These are phyloP conservation scores for Fonsecaea pedrosoi DNA, from an alignment of 2,329 filamentous ascomycete species.

Conservation along the genomic window DNA sequence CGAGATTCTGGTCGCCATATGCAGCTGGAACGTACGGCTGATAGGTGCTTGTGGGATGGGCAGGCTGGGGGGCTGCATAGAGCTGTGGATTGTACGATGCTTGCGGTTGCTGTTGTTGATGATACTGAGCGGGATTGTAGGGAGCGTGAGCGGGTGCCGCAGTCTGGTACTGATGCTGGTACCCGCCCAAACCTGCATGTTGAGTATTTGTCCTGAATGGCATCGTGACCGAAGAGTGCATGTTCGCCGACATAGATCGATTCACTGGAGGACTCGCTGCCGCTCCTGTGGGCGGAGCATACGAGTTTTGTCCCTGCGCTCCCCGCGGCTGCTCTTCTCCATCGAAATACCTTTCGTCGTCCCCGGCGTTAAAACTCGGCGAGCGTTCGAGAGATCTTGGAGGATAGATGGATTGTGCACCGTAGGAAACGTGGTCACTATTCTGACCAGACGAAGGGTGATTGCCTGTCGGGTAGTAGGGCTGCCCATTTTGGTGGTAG, in stretches of 20 bases:
- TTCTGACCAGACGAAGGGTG: conserved; percentile 46
- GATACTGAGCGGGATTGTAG: conserved; percentile 69
- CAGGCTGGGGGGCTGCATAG: conserved; percentile 50
- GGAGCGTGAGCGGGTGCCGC: conserved; percentile 50
- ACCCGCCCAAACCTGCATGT: conserved; percentile 51
- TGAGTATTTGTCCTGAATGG: conserved; percentile 52
- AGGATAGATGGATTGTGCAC: conserved; percentile 38
- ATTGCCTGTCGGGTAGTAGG: conserved; percentile 51
- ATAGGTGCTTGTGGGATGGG: conserved; percentile 41
- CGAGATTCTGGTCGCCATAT: conserved; percentile 48
- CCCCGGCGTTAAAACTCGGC: conserved; percentile 77
- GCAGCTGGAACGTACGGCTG: conserved; percentile 60
- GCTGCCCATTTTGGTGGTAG: conserved; percentile 62
- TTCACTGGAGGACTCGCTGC: conserved; percentile 41
- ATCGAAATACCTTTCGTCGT: conserved; percentile 67
- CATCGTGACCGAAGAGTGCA: conserved; percentile 48
- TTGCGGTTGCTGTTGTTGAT: conserved; percentile 50
- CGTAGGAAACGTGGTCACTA: conserved; percentile 51
- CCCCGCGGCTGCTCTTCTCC: conserved; percentile 38
- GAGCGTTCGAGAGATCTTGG: conserved; percentile 59
- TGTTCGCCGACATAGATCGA: conserved; percentile 43
- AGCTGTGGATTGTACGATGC: conserved; percentile 74
- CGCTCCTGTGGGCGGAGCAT: conserved; percentile 17
- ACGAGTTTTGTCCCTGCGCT: conserved; percentile 28
- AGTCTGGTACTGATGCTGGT: conserved; percentile 60